phyloP scores from a whole-genome alignment of 495 filamentous ascomycete species.

The Aspergillus asperescens region DNA sequence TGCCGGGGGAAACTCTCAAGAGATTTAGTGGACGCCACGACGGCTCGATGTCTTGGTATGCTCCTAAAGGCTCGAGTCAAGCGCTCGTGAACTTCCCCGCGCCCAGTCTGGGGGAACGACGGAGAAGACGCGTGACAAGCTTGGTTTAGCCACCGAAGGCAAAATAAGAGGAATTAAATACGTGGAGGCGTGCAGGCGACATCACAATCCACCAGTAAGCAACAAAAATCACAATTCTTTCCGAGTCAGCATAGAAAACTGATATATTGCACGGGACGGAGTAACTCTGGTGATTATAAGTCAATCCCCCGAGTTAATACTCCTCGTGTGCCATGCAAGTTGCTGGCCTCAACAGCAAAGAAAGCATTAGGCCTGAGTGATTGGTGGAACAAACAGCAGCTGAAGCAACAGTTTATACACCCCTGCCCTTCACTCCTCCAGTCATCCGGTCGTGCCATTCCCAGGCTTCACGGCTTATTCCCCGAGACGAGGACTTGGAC shows the following conservation, averaged over 20 bases:
- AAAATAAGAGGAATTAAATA: not conserved
- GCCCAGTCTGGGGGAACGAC: not conserved
- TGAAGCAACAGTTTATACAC: too few species aligned
- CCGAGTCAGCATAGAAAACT: too few species aligned
- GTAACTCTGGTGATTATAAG: too few species aligned
- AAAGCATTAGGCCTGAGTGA: not conserved
- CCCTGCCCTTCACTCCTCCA: not conserved
- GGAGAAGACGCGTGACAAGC: conserved; percentile 3
- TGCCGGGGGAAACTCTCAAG: conserved; percentile 4
- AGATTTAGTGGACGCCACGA: conserved; percentile 11
- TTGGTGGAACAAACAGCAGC: conserved; percentile 2
- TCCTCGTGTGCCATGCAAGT: not conserved
- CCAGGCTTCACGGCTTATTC: not conserved
- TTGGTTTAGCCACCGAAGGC: not conserved
- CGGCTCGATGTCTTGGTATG: conserved; percentile 3
- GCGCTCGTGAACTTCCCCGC: not conserved
- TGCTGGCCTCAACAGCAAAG: not conserved
- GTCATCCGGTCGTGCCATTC: not conserved
- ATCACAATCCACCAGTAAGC: not conserved
- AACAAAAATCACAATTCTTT: not conserved
- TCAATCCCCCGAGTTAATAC: too few species aligned
- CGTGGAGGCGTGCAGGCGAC: not conserved
- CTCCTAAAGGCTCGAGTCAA: not conserved
- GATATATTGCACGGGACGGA: too few species aligned
- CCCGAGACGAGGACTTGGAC: not conserved